phyloP scores from a whole-genome alignment of 2,329 filamentous ascomycete genomes.

The Aspergillus spinulosporus region DNA sequence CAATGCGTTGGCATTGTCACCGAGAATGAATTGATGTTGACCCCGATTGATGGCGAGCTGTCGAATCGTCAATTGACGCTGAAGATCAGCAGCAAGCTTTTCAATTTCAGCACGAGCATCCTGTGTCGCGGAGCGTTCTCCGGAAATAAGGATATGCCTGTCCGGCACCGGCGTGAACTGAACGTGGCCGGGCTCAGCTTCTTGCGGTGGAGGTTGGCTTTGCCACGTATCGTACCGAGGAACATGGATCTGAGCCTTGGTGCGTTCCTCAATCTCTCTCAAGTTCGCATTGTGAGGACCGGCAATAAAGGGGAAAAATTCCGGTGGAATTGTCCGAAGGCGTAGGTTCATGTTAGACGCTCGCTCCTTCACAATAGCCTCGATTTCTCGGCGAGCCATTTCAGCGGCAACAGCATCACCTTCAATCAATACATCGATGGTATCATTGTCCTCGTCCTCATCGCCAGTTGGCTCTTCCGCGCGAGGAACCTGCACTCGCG shows the following conservation, averaged over 20 bases:
- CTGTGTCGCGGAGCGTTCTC: slow-evolving; percentile 80
- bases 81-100: slow-evolving; percentile 71
- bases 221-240: slow-evolving; percentile 77
- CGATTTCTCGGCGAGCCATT: slow-evolving; percentile 78
- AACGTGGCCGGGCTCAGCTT: slow-evolving; percentile 64
- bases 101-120: slow-evolving; percentile 79
- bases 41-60: slow-evolving; percentile 81
- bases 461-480: slow-evolving; percentile 66
- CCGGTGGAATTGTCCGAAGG: slow-evolving; percentile 79
- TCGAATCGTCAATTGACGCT: slow-evolving; percentile 72
- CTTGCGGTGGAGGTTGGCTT: slow-evolving; percentile 65
- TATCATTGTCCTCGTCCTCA: slow-evolving; percentile 74
- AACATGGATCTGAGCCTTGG: slow-evolving; percentile 77
- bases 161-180: slow-evolving; percentile 71
- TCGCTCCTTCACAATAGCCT: slow-evolving; percentile 83
- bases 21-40: slow-evolving; percentile 92
- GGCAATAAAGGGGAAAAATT: slow-evolving; percentile 94
- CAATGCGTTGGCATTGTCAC: slow-evolving; percentile 73
- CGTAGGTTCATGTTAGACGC: slow-evolving; percentile 78
- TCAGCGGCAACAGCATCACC: slow-evolving; percentile 87
- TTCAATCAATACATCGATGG: slow-evolving; percentile 83
- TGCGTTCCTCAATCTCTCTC: slow-evolving; percentile 67
- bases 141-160: slow-evolving; percentile 79
- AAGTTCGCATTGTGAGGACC: slow-evolving; percentile 71
- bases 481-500: slow-evolving; percentile 85